Evolutionary conservation across 2,329 filamentous ascomycete genomes (phyloP), one percentile per base, ranked within the genome.

Genomic region (Ceratocystis smalleyi): DNA sequence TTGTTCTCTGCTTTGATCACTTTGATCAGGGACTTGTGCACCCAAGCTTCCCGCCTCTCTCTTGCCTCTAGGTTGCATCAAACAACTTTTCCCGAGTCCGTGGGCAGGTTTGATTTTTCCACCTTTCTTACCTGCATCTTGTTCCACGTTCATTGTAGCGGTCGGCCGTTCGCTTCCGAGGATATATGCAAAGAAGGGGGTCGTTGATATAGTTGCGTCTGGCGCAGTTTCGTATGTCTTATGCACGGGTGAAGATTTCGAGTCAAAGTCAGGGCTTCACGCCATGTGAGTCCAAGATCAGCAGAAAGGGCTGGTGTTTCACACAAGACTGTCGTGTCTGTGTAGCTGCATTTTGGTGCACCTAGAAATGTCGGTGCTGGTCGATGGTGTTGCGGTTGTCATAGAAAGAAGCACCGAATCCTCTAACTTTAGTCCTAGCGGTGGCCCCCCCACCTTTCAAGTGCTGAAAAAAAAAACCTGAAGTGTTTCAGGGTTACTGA

Each of bases 91-190:
- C 47, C 51, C 27, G 51, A 30, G 27, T 55, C 51, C 24, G 51
- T 55, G 51, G 27, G 24, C 17, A 30, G 27, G 10, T 30, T 30
- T 55, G 51, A 7, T 15, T 15, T 55, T 27, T 17, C 27, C 12
- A 30, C 1, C 22, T 45, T 32, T 45, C 63, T 60, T 64, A 64
- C 63, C 63, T 61, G 30, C n/a, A 22, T 27, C 19, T 43, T 60
- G 45, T 49, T 61, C 43, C 19, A n/a, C 19, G 55, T 64, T 47
- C 63, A 64, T 64, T 30, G 27, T 61, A 17, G 55, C 40, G 30
- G 63, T 64, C n/a, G 47, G 47, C 47, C 17, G 35, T 40, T 30
- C 22, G 59, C 63, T 55, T 64, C 43, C 43, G 27, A 45, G n/a
- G 7, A n/a, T 60, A 10, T 43, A 51, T 19, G 47, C n/a, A 24